Evolutionary conservation across 768 basidiomycete species (phyloP).

Genomic region (Leccinum ochraceum): DNA sequence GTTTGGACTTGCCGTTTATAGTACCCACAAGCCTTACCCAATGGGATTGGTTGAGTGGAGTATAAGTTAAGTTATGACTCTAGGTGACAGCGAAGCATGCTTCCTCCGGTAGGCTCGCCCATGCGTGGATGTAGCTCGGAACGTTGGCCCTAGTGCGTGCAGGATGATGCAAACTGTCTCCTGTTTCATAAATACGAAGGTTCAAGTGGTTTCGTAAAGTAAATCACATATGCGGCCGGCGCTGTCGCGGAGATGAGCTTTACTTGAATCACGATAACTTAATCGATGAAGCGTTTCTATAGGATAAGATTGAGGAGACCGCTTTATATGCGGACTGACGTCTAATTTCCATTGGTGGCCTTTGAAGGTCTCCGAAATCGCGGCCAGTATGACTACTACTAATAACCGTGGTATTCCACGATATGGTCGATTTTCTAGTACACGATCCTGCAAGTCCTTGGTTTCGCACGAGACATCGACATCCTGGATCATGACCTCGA

Average conservation of each 20-base stretch:
- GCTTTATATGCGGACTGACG: too few species aligned
- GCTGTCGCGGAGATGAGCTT: not conserved
- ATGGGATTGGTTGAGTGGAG: not conserved
- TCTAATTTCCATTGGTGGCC: too few species aligned
- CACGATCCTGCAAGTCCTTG: too few species aligned
- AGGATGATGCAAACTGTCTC: not conserved
- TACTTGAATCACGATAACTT: too few species aligned
- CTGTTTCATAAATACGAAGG: conserved; percentile 4
- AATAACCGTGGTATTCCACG: too few species aligned
- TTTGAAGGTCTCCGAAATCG: too few species aligned
- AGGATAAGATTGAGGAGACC: too few species aligned
- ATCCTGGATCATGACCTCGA: too few species aligned
- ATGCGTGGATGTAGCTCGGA: not conserved
- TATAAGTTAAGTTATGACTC: not conserved
- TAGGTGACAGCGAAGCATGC: not conserved
- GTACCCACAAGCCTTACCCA: not conserved
- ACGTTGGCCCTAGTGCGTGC: not conserved
- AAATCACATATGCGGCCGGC: not conserved
- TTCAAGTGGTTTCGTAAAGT: not conserved
- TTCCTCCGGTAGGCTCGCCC: not conserved
- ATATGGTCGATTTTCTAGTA: too few species aligned
- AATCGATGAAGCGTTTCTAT: too few species aligned
- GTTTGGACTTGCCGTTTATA: conserved; percentile 1
- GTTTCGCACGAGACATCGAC: too few species aligned
- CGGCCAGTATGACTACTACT: too few species aligned